Conservation (phyloP, 139 green algal genomes). For the Asterochloris erici region DNA sequence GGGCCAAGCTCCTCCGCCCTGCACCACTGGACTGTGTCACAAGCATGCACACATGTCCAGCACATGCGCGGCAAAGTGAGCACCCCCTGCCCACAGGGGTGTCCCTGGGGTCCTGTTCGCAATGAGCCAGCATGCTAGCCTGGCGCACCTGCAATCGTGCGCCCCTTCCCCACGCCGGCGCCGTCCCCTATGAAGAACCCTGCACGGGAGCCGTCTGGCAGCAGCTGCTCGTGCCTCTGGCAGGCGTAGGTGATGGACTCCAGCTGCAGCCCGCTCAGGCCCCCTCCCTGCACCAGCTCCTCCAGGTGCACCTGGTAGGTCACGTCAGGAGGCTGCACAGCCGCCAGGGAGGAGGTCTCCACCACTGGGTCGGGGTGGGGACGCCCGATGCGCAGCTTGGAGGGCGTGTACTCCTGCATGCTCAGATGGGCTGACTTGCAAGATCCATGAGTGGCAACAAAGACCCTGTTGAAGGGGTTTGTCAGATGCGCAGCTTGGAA, state of each 20-base stretch:
- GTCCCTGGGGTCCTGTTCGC: too few species aligned
- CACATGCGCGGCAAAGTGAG: too few species aligned
- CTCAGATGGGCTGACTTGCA: too few species aligned
- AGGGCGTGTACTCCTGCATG: constrained; percentile 46
- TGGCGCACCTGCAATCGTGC: constrained; percentile 24
- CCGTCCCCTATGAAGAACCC: constrained; percentile 61
- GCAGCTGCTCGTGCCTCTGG: constrained; percentile 31
- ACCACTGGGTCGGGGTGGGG: constrained; percentile 57
- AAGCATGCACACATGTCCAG: too few species aligned
- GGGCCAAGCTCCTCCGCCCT: too few species aligned
- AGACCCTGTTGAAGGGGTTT: too few species aligned
- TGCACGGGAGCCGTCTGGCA: constrained; percentile 33
- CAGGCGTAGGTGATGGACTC: constrained; percentile 47
- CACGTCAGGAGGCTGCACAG: constrained; percentile 51
- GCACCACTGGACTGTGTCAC: too few species aligned
- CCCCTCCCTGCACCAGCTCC: constrained; percentile 22
- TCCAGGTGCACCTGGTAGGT: constrained; percentile 30
- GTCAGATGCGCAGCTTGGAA: too few species aligned
- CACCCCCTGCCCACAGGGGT: too few species aligned
- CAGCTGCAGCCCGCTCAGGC: constrained; percentile 39
- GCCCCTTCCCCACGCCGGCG: constrained; percentile 55
- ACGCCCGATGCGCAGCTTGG: constrained; percentile 41
- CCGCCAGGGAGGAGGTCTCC: constrained; percentile 50
- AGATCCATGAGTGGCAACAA: too few species aligned
- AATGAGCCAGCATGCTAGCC: too few species aligned